Percentiles rank a stretch among this genome's conserved stretches.
phyloP scores from a whole-genome alignment of 306 rosid genomes.

The Cucurbita argyrosperma region DNA sequence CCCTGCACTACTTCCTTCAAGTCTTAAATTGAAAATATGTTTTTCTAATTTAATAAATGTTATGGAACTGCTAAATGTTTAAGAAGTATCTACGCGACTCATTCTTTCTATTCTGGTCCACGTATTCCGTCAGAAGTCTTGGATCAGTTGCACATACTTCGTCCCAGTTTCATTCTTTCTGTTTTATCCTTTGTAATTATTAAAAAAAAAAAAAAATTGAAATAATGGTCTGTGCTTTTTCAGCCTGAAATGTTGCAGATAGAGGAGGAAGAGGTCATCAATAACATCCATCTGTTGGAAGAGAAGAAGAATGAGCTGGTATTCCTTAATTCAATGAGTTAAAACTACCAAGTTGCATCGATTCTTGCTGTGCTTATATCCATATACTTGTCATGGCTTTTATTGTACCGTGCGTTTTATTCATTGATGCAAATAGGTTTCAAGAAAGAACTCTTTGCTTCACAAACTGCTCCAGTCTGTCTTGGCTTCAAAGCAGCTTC shows the following conservation, averaged over 20 bases:
- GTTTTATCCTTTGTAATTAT: background rate
- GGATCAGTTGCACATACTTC: background rate
- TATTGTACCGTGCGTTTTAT: background rate
- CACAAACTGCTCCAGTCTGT: slow-evolving; percentile 48
- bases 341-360: background rate
- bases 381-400: background rate
- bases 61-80: background rate
- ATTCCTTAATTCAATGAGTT: slow-evolving; percentile 10
- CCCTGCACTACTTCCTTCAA: background rate
- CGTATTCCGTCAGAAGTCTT: background rate
- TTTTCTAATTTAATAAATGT: background rate
- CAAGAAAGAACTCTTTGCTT: slow-evolving; percentile 52
- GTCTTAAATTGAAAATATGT: background rate
- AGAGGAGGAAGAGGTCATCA: slow-evolving; percentile 58
- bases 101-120: background rate
- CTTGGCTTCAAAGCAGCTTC: slow-evolving; percentile 40
- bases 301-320: slow-evolving; percentile 64
- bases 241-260: slow-evolving; percentile 58
- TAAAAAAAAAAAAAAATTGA: background rate
- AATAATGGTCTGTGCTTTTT: slow-evolving; percentile 21
- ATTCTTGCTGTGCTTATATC: background rate
- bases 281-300: slow-evolving; percentile 57
- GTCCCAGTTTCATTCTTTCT: background rate
- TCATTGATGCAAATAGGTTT: slow-evolving; percentile 36
- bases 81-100: background rate